A percentile compares a stretch with the other conserved stretches of the same genome.
These are phyloP conservation scores for Cokeromyces recurvatus DNA, from an alignment of 371 early-diverging fungal species.

Conservation along the genomic window DNA sequence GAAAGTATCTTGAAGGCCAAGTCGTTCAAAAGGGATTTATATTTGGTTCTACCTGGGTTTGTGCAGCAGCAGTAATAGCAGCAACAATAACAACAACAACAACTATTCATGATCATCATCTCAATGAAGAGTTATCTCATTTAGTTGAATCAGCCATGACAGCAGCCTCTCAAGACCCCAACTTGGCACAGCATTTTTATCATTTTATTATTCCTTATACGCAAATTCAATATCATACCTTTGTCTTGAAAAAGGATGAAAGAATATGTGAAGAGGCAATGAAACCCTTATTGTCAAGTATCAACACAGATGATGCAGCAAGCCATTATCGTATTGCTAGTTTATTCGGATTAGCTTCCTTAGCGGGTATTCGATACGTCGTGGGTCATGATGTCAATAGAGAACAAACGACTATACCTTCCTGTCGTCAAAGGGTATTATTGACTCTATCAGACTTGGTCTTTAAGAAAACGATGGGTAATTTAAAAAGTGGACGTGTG, in stretches of 20 bases:
- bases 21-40: conserved; percentile 20
- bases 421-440: conserved; percentile 6
- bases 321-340: conserved; percentile 24
- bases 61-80: conserved; percentile 20
- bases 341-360: conserved; percentile 20
- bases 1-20: conserved; percentile 12
- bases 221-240: conserved; percentile 7
- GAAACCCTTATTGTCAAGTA: conserved; percentile 7
- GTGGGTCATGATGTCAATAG: conserved; percentile 15
- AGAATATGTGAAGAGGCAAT: conserved; percentile 8
- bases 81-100: too few species aligned
- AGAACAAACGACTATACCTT: neutral
- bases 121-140: conserved; percentile 14
- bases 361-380: conserved; percentile 18
- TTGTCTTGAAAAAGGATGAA: neutral
- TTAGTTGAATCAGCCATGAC: conserved; percentile 18
- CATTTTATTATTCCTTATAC: conserved; percentile 29
- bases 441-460: conserved; percentile 21
- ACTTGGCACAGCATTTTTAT: conserved; percentile 27
- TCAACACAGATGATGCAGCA: conserved; percentile 20
- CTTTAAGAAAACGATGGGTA: conserved; percentile 17
- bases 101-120: conserved; percentile 2
- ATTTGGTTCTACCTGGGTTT: conserved; percentile 33
- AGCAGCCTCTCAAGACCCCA: conserved; percentile 14
- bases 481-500: conserved; percentile 35